A percentile compares a stretch with the other conserved stretches of the same genome.
Conservation (phyloP, 2,329 filamentous ascomycete species). For the Dactylellina drechsleri region DNA sequence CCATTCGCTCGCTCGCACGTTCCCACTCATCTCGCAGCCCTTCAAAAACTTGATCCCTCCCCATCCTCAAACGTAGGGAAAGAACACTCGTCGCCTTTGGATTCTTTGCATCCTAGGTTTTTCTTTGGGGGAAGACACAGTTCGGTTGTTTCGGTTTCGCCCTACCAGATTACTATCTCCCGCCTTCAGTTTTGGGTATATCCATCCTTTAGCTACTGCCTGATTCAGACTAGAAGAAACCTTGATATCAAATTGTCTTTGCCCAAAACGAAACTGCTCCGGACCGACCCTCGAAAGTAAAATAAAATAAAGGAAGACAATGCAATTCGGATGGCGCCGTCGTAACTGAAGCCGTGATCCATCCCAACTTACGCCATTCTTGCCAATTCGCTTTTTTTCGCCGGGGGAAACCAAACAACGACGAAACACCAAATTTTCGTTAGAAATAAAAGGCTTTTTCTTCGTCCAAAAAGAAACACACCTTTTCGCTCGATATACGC, state of each 20-base stretch:
- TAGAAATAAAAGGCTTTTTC: slow-evolving; percentile 14
- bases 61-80: slow-evolving; percentile 5
- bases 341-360: slow-evolving; percentile 11
- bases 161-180: slow-evolving; percentile 24
- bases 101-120: too few species aligned
- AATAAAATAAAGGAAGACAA: slow-evolving; percentile 22
- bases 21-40: too few species aligned
- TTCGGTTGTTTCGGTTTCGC: slow-evolving; percentile 4
- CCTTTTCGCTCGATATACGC: background rate
- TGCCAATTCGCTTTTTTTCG: slow-evolving; percentile 6
- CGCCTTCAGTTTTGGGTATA: slow-evolving; percentile 48
- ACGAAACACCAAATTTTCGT: slow-evolving; percentile 5
- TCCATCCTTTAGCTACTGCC: slow-evolving; percentile 12
- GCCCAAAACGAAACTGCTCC: slow-evolving; percentile 4
- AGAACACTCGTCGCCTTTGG: too few species aligned
- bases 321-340: slow-evolving; percentile 22
- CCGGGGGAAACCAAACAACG: slow-evolving; percentile 9
- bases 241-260: slow-evolving; percentile 7
- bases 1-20: too few species aligned
- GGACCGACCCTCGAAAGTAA: slow-evolving; percentile 2
- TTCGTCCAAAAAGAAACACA: background rate
- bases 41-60: background rate
- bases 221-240: slow-evolving; percentile 15
- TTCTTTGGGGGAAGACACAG: background rate
- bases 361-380: slow-evolving; percentile 33